Conservation (phyloP, 2,329 filamentous ascomycete genomes). For the Dothistroma pini region DNA sequence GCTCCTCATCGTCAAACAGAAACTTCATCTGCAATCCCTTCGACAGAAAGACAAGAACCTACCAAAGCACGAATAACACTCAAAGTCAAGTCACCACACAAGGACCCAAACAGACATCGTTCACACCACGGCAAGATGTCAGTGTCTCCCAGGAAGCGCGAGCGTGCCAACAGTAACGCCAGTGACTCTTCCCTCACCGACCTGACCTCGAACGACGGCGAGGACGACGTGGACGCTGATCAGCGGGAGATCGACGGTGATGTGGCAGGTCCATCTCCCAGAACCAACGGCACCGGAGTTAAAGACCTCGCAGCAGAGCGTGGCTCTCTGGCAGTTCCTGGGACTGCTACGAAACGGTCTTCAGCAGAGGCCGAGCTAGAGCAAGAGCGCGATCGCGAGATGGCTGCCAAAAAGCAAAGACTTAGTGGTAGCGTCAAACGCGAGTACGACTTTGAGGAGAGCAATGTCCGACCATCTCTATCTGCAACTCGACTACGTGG, state of each 20-base stretch:
- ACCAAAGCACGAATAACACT: slow-evolving; percentile 30
- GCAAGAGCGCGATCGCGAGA: slow-evolving; percentile 27
- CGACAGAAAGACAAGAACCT: slow-evolving; percentile 30
- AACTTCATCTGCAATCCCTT: slow-evolving; percentile 25
- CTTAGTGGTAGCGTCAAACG: slow-evolving; percentile 29
- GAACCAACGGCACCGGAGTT: slow-evolving; percentile 21
- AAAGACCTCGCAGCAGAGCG: slow-evolving; percentile 32
- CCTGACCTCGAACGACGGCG: slow-evolving; percentile 35
- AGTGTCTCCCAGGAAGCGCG: slow-evolving; percentile 27
- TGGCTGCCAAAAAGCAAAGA: slow-evolving; percentile 35
- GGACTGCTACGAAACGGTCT: slow-evolving; percentile 30
- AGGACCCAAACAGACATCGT: slow-evolving; percentile 18
- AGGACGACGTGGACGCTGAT: slow-evolving; percentile 27
- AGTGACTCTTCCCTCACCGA: slow-evolving; percentile 34
- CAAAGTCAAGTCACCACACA: slow-evolving; percentile 30
- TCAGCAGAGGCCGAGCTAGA: slow-evolving; percentile 35
- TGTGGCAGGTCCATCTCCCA: slow-evolving; percentile 9
- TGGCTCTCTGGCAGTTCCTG: slow-evolving; percentile 27
- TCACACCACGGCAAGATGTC: slow-evolving; percentile 24
- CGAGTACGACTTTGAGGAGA: slow-evolving; percentile 31
- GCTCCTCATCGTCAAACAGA: slow-evolving; percentile 6
- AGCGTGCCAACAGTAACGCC: slow-evolving; percentile 21
- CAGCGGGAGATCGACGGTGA: slow-evolving; percentile 10
- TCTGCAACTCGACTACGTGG: slow-evolving; percentile 18
- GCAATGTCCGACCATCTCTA: slow-evolving; percentile 29